Conservation (phyloP, 805 yeast species). For the Saccharomycopsis malanga region DNA sequence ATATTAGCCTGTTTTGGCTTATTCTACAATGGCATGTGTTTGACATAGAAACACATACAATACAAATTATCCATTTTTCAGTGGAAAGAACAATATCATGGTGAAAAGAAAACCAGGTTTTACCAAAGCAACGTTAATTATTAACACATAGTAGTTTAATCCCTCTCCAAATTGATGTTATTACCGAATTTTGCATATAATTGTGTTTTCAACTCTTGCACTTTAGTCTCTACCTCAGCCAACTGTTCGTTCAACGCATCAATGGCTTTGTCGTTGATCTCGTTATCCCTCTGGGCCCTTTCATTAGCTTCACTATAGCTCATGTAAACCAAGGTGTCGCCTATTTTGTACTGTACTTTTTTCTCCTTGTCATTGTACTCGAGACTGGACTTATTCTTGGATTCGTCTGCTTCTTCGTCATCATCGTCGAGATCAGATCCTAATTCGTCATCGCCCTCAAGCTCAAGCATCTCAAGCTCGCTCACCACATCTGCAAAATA, state of each 20-base stretch:
- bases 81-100: too few species aligned
- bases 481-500: constrained; percentile 78
- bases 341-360: constrained; percentile 58
- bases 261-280: constrained; percentile 44
- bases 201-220: constrained; percentile 58
- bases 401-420: constrained; percentile 12
- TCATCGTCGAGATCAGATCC: constrained; percentile 32
- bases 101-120: too few species aligned
- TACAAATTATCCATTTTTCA: too few species aligned
- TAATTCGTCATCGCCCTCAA: constrained; percentile 25
- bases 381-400: not conserved
- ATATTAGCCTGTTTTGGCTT: too few species aligned
- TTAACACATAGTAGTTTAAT: constrained; percentile 1
- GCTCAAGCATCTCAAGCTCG: constrained; percentile 79
- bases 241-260: constrained; percentile 39
- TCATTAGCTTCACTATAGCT: constrained; percentile 60
- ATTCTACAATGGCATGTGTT: too few species aligned
- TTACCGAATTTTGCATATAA: constrained; percentile 86
- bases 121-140: too few species aligned
- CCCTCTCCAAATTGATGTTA: constrained; percentile 75
- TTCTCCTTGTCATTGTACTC: constrained; percentile 2
- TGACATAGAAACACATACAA: too few species aligned
- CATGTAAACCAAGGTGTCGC: constrained; percentile 71
- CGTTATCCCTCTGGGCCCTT: constrained; percentile 58
- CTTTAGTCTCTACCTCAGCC: constrained; percentile 44